A percentile compares a stretch with the other conserved stretches of the same genome.
These are phyloP conservation scores for Incumbomyces delicatus DNA, from an alignment of 2,329 filamentous ascomycete species.

Conservation along the genomic window DNA sequence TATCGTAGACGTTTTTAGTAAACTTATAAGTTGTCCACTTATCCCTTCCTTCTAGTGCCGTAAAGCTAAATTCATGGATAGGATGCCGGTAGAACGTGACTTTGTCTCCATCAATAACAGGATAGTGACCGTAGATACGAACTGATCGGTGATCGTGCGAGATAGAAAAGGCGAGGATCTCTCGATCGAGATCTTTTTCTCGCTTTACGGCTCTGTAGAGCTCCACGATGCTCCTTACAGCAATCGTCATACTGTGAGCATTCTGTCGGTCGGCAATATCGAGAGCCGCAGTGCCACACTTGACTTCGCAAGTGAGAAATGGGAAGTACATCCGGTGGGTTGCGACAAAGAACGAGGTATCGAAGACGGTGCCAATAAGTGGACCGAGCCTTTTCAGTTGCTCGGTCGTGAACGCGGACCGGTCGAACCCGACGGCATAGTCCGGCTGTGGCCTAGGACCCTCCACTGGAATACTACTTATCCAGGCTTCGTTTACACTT, in stretches of 20 bases:
- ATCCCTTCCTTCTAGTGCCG: too few relatives aligned
- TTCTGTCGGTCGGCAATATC: constrained; percentile 25
- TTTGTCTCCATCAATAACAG: too few relatives aligned
- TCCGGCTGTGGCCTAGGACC: constrained; percentile 34
- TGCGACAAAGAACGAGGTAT: constrained; percentile 6
- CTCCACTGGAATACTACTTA: constrained; percentile 30
- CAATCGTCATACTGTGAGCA: constrained; percentile 24
- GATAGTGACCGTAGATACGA: too few relatives aligned
- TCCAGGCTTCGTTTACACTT: constrained; percentile 36
- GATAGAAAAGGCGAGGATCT: too few relatives aligned
- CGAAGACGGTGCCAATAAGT: not conserved
- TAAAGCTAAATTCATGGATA: too few relatives aligned
- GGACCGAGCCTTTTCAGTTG: not conserved
- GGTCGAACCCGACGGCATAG: constrained; percentile 35
- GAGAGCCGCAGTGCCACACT: constrained; percentile 30
- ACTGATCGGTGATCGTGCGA: too few relatives aligned
- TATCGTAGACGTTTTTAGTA: too few relatives aligned
- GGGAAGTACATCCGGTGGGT: constrained; percentile 37
- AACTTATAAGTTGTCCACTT: too few relatives aligned
- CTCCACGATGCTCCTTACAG: constrained; percentile 26
- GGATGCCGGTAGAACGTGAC: too few relatives aligned
- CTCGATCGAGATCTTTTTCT: too few relatives aligned
- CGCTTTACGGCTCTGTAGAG: too few relatives aligned
- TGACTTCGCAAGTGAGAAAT: constrained; percentile 42
- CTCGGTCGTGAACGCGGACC: constrained; percentile 1